A percentile compares a stretch with the other conserved stretches of the same genome.
These are phyloP conservation scores for Diaporthe citriasiana DNA, from an alignment of 2,329 filamentous ascomycete genomes.

Conservation along the genomic window DNA sequence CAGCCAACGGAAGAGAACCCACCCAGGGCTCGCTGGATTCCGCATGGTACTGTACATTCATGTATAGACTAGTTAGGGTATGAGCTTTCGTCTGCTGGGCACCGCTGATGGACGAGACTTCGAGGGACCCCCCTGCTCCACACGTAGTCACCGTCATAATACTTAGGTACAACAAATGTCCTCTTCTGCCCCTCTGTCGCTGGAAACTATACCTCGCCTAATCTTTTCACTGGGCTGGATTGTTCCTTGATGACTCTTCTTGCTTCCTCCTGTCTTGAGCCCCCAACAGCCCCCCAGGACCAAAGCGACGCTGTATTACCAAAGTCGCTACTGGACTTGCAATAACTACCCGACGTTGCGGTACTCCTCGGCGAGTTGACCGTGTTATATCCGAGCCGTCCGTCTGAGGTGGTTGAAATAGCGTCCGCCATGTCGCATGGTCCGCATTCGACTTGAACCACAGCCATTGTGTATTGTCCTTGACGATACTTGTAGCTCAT, in stretches of 20 bases:
- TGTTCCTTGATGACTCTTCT: conserved; percentile 10
- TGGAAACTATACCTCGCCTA: conserved; percentile 14
- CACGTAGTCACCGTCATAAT: conserved; percentile 39
- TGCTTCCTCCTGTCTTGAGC: conserved; percentile 10
- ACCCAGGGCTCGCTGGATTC: conserved; percentile 37
- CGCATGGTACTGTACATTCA: conserved; percentile 39
- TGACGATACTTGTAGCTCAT: not conserved
- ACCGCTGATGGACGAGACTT: conserved; percentile 30
- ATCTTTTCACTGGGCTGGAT: not conserved
- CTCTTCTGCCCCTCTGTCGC: conserved; percentile 29
- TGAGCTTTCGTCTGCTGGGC: conserved; percentile 25
- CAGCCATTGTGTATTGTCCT: conserved; percentile 14
- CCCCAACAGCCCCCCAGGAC: not conserved
- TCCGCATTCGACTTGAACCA: conserved; percentile 5
- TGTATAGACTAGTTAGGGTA: conserved; percentile 31
- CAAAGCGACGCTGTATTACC: not conserved
- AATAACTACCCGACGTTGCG: conserved; percentile 1
- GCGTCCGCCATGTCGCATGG: conserved; percentile 10
- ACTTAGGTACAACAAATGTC: conserved; percentile 36
- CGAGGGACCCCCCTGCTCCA: conserved; percentile 33
- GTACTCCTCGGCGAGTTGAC: not conserved
- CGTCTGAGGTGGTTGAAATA: conserved; percentile 16
- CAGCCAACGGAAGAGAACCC: conserved; percentile 31
- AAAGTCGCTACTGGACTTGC: conserved; percentile 3
- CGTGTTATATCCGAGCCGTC: conserved; percentile 39